phyloP scores from a whole-genome alignment of 1,284 basidiomycete species.

The Cryptococcus jaspeensis region DNA sequence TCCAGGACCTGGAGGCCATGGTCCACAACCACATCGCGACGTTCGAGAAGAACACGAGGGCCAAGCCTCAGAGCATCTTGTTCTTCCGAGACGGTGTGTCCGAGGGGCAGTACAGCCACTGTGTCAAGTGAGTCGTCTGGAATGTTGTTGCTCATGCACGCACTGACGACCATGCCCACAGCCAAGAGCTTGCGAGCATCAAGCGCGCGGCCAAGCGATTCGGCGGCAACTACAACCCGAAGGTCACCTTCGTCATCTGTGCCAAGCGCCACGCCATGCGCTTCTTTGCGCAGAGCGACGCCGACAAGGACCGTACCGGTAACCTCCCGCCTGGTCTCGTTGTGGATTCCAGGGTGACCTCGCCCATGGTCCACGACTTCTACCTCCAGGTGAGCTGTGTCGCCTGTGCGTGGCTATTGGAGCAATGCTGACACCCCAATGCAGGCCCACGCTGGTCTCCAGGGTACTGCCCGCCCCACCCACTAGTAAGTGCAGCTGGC shows the following conservation, averaged over 20 bases:
- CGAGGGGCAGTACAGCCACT: constrained; percentile 54
- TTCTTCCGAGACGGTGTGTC: constrained; percentile 56
- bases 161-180: constrained; percentile 7
- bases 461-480: constrained; percentile 52
- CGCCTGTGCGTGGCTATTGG: no score
- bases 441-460: constrained; percentile 47
- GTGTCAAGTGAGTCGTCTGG: constrained; percentile 41
- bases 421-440: background rate
- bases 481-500: constrained; percentile 41
- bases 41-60: constrained; percentile 38
- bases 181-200: constrained; percentile 40
- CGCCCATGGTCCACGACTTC: constrained; percentile 52
- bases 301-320: constrained; percentile 47
- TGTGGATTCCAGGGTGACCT: constrained; percentile 50
- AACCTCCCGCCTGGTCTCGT: constrained; percentile 51
- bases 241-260: constrained; percentile 50
- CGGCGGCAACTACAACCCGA: constrained; percentile 43
- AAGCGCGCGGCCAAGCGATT: constrained; percentile 23
- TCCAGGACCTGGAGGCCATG: constrained; percentile 36
- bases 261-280: constrained; percentile 53
- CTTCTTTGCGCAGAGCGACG: constrained; percentile 47
- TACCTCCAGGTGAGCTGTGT: constrained; percentile 31
- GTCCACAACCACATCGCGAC: constrained; percentile 30
- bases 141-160: background rate
- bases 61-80: constrained; percentile 48